Base-by-base conservation (phyloP, 768 basidiomycete species). In the Rhodotorula kratochvilovae region DNA sequence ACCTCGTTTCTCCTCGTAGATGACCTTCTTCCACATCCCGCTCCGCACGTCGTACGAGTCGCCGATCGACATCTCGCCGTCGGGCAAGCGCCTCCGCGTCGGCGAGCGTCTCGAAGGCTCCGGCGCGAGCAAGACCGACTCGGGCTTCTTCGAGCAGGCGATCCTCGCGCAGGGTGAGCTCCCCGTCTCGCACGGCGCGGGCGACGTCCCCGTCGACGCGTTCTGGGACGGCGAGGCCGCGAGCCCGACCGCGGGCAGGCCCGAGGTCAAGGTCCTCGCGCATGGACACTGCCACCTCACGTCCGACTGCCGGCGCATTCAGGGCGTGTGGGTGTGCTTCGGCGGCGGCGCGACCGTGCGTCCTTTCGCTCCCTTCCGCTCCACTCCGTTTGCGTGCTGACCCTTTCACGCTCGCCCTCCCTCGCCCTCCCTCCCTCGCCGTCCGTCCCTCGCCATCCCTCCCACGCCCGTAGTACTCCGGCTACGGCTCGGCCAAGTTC, bases 271-370 rank as follows among this genome's bases (percentile, higher is more conserved):
- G 59, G 90, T 90, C 4, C 84, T 95, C 25, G 89, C 86, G 31
- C 92, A 97, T 80, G 95, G 94, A 0, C 95, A 98, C 78, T 89
- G 86, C 78, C 95, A 98, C 80, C 79, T 70, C 48, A 50, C 66
- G 27, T 21, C 19, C 54, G 62, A 92, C 74, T 96, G 94, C 76
- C 85, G 88, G 76, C 86, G 93, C 25, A 84, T 92, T 27, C 85
- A 87, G 67, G 91, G 91, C 17, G 85, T 97, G 23, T 97, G 95
- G 94, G 81, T 88, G 72, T 96, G 93, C 80, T 94, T 94, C 78
- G 89, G 89, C 15, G 91, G 91, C 51, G 90, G 90, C 79, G 43
- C 55, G 27, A 31, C 36, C 29, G 45, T 53, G 35, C n/a, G 55
- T 29, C 45, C 50, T 13, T 27, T 19, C 21, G 65, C 63, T 76